phyloP scores from a whole-genome alignment of 768 basidiomycete genomes.

The Suillus variegatus region DNA sequence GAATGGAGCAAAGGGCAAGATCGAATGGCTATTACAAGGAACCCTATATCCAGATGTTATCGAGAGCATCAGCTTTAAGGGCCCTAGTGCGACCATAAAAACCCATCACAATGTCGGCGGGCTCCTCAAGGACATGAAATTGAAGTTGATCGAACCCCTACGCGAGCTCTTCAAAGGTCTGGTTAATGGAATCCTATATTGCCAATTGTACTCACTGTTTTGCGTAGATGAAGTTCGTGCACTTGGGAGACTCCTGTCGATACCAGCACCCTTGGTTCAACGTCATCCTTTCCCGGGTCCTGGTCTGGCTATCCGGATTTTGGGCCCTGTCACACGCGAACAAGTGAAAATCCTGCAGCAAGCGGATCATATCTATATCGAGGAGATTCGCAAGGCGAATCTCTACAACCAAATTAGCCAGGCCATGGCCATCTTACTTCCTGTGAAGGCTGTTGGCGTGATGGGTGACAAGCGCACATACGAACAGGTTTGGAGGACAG shows the following conservation, averaged over 20 bases:
- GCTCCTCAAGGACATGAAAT: constrained; percentile 94
- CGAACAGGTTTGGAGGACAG: constrained; percentile 65
- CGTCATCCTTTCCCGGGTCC: constrained; percentile 99
- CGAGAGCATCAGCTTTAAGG: constrained; percentile 99
- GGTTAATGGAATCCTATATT: constrained; percentile 14
- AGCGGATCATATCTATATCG: constrained; percentile 95
- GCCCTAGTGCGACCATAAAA: constrained; percentile 98
- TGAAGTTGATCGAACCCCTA: constrained; percentile 97
- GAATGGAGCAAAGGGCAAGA: constrained; percentile 78
- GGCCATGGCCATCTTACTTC: constrained; percentile 94
- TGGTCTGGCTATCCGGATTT: constrained; percentile 95
- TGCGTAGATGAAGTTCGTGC: constrained; percentile 89
- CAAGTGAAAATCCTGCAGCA: constrained; percentile 91
- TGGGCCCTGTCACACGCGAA: constrained; percentile 91
- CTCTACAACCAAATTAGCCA: constrained; percentile 94
- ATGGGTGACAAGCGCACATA: constrained; percentile 97
- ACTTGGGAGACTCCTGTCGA: constrained; percentile 86
- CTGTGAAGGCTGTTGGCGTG: constrained; percentile 96
- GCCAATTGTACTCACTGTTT: background rate
- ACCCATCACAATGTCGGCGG: constrained; percentile 99
- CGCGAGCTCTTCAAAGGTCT: constrained; percentile 97
- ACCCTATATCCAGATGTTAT: constrained; percentile 99
- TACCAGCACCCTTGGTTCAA: constrained; percentile 90
- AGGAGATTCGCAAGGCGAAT: constrained; percentile 92
- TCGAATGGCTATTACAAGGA: constrained; percentile 97